phyloP scores from a whole-genome alignment of 352 stramenopile species.

The Pythium monospermum region DNA sequence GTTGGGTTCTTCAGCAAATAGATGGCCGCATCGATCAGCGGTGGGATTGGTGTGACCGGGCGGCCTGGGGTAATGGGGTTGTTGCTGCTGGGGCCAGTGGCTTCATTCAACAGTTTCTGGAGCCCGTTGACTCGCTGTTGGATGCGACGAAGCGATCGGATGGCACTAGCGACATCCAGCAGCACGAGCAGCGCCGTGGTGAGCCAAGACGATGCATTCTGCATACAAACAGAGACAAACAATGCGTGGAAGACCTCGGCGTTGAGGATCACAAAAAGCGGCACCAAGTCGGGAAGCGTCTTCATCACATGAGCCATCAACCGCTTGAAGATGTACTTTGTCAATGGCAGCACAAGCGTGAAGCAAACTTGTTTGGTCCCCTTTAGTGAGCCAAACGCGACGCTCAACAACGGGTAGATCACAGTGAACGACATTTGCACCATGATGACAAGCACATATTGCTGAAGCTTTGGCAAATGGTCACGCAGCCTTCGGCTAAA shows the following conservation, averaged over 20 bases:
- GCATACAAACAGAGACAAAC: conserved; percentile 14
- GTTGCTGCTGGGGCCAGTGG: not conserved
- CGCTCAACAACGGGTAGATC: not conserved
- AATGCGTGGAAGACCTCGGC: conserved; percentile 19
- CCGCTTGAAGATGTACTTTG: conserved; percentile 34
- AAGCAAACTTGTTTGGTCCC: not conserved
- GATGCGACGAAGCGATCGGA: not conserved
- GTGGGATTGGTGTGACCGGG: not conserved
- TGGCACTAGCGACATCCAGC: not conserved
- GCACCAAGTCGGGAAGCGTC: conserved; percentile 19
- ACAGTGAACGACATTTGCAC: not conserved
- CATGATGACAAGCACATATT: not conserved
- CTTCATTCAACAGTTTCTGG: not conserved
- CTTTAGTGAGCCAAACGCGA: not conserved
- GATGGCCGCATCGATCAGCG: not conserved
- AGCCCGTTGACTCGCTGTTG: not conserved
- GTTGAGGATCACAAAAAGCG: conserved; percentile 10
- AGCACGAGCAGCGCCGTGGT: not conserved
- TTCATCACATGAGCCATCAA: conserved; percentile 13
- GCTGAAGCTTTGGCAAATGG: not conserved
- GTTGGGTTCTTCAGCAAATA: not conserved
- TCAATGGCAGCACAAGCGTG: conserved; percentile 22
- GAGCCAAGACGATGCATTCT: not conserved
- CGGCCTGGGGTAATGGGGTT: too few species aligned
- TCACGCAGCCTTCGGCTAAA: not conserved